A percentile compares a stretch with the other conserved stretches of the same genome.
Conservation (phyloP, 495 filamentous ascomycete species). For the Cudoniella acicularis region DNA sequence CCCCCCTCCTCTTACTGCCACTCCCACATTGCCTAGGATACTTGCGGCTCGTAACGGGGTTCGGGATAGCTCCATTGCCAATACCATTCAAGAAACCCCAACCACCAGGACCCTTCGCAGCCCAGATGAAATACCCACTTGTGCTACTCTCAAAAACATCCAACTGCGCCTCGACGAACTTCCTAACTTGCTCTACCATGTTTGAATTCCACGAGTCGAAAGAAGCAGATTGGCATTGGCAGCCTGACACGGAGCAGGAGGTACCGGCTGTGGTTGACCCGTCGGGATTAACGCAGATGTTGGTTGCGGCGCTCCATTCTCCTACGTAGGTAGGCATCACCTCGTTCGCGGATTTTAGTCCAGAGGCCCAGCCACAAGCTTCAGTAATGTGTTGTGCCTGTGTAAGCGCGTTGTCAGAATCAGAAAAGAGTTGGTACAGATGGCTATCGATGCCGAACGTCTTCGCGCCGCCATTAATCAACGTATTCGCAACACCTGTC, state of each 20-base stretch:
- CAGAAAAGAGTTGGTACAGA: constrained; percentile 34
- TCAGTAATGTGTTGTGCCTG: constrained; percentile 34
- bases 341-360: constrained; percentile 22
- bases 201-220: constrained; percentile 32
- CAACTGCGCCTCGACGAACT: constrained; percentile 40
- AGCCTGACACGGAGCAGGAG: constrained; percentile 23
- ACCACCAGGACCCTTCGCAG: constrained; percentile 31
- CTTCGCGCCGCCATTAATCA: constrained; percentile 12
- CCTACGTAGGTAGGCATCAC: constrained; percentile 36
- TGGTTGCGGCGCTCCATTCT: constrained; percentile 34
- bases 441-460: constrained; percentile 36
- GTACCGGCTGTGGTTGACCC: constrained; percentile 25
- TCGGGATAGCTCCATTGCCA: constrained; percentile 32
- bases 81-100: constrained; percentile 38
- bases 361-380: constrained; percentile 30
- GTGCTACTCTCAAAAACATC: constrained; percentile 33
- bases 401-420: constrained; percentile 27
- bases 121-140: constrained; percentile 40
- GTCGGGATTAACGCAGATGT: constrained; percentile 34
- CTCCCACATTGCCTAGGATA: constrained; percentile 32
- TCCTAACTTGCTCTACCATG: constrained; percentile 36
- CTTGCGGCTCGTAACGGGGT: constrained; percentile 32
- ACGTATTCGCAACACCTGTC: constrained; percentile 19
- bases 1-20: constrained; percentile 4
- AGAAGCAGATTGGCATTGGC: constrained; percentile 26